phyloP scores from a whole-genome alignment of 345 rosid genomes.

The Ricinus communis region DNA sequence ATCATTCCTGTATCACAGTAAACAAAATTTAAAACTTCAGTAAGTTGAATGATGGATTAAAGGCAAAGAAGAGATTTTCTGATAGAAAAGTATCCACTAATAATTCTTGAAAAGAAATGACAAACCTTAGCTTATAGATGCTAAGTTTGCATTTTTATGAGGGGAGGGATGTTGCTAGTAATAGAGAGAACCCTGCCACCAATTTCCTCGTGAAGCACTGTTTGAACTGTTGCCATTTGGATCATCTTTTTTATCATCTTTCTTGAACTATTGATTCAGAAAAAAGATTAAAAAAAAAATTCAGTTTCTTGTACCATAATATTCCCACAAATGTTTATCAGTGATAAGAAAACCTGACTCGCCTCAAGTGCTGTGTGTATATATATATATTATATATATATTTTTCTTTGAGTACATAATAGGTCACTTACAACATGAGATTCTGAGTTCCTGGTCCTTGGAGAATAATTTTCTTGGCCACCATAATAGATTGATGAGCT shows the following conservation, averaged over 20 bases:
- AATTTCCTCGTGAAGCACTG: conserved; percentile 82
- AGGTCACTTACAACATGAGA: conserved; percentile 36
- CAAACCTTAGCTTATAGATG: conserved; percentile 25
- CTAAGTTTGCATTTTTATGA: neutral
- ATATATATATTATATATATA: no score
- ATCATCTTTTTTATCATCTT: conserved; percentile 53
- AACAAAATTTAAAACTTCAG: conserved; percentile 1
- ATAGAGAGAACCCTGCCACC: conserved; percentile 72
- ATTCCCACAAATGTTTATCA: no score
- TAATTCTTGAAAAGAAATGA: neutral
- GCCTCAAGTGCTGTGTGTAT: no score
- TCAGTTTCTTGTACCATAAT: no score
- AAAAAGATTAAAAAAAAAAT: conserved; percentile 5
- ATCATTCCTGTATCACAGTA: conserved; percentile 24
- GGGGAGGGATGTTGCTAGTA: conserved; percentile 12
- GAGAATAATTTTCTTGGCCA: conserved; percentile 84
- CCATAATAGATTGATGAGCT: conserved; percentile 95
- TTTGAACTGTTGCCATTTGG: conserved; percentile 50
- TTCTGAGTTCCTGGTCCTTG: conserved; percentile 42
- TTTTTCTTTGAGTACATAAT: neutral
- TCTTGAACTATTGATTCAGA: conserved; percentile 46
- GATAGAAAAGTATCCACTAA: neutral
- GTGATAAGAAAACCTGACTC: no score
- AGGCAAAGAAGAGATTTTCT: neutral
- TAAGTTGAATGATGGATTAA: neutral